Conservation (phyloP, 179 eudicot species). For the Corrigiola litoralis region DNA sequence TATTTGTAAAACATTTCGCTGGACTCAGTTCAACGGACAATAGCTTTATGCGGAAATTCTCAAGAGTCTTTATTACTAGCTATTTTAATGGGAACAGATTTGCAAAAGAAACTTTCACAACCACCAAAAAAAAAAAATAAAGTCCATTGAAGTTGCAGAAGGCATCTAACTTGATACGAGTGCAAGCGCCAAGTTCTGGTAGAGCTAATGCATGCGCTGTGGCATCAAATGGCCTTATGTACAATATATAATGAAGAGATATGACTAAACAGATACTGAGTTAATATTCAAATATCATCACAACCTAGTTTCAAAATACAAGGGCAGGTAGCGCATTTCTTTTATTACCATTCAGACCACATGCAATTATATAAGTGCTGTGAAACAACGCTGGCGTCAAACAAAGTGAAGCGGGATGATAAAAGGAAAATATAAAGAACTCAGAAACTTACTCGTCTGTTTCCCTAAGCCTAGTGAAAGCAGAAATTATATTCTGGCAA, state of each 20-base stretch:
- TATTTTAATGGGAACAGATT: background rate
- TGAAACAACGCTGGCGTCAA: background rate
- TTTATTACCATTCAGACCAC: too few species aligned
- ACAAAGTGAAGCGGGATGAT: background rate
- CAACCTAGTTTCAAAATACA: too few species aligned
- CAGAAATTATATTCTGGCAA: constrained; percentile 58
- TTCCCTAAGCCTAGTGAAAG: constrained; percentile 57
- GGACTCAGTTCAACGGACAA: background rate
- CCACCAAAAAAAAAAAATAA: background rate
- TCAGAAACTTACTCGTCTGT: constrained; percentile 50
- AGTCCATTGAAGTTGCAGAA: background rate
- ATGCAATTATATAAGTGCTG: background rate
- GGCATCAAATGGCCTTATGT: too few species aligned
- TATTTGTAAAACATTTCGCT: background rate
- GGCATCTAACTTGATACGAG: background rate
- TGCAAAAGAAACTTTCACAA: background rate
- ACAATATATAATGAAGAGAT: too few species aligned
- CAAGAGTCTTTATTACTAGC: background rate
- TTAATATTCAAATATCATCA: too few species aligned
- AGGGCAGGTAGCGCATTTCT: too few species aligned
- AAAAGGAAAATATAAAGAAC: background rate
- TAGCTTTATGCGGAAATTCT: background rate
- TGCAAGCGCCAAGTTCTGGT: background rate
- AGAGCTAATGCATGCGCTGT: too few species aligned
- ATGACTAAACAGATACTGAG: too few species aligned